Evolutionary conservation across 192 early-diverging fungal species (phyloP), one percentile per base, ranked within the genome.

Genomic region (Mortierella hygrophila): DNA sequence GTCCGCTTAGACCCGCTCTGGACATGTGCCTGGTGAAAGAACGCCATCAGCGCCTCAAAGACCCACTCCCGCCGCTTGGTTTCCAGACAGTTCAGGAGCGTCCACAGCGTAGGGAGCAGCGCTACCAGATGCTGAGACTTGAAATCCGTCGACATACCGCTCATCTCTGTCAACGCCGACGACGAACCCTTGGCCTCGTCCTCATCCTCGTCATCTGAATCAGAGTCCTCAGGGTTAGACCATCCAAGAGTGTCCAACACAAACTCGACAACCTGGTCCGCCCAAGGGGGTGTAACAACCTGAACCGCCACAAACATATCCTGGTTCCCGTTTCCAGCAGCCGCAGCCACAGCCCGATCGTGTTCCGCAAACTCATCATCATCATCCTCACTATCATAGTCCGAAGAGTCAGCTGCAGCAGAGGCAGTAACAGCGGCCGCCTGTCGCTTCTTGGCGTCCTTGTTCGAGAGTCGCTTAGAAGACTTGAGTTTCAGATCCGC

Each of bases 261-360:
- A 88, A 94, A 92, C 32, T 92, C 88, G 10, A 93, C 90, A 60
- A 95, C 86, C 49, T 80, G 72, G 18, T 92, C 91, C 26, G 89
- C 88, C 91, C 92, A 92, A 41, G 85, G 71, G 16, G 82, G 83
- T 4, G 86, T 44, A 44, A 82, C 79, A 0, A 88, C 84, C 32
- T 82, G 88, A 23, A 75, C 68, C 42, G 46, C 32, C 2, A 74
- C 60, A 57, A 57, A 57, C 70, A 70, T 88, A 1, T 74, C 71
- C 32, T 77, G 83, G 8, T 52, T 35, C 32, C 44, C 65, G 21
- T 44, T 35, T 38, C 44, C 65, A 42, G 68, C 38, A 21, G 65
- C 68, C 1, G 32, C 38, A 35, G 60, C 60, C 60, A 65, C 13
- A 65, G 60, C 60, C 29, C 60, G 60, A 32, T 65, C 60, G 32